These are phyloP conservation scores for Beauveria bassiana DNA, from an alignment of 2,329 filamentous ascomycete species.

Conservation along the genomic window DNA sequence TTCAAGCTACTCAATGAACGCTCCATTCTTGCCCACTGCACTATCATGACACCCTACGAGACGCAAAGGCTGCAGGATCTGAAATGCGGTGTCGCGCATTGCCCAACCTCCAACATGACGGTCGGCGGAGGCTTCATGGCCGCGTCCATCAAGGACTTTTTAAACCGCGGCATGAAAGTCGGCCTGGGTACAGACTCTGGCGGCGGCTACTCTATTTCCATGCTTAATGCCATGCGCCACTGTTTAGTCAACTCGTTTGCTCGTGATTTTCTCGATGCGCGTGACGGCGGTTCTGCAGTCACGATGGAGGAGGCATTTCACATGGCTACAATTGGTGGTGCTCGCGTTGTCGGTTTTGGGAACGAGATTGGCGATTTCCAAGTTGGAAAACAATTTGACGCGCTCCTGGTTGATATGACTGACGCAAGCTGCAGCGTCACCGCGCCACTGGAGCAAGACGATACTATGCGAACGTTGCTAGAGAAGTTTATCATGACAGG, in stretches of 20 bases:
- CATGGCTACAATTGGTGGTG: slow-evolving; percentile 54
- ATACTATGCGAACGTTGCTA: slow-evolving; percentile 39
- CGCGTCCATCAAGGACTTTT: slow-evolving; percentile 50
- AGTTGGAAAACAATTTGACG: slow-evolving; percentile 56
- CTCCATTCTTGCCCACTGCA: slow-evolving; percentile 60
- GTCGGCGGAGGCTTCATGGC: slow-evolving; percentile 55
- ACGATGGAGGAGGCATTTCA: slow-evolving; percentile 48
- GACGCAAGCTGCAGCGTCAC: slow-evolving; percentile 32
- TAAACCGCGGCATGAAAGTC: slow-evolving; percentile 53
- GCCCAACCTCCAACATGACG: slow-evolving; percentile 57
- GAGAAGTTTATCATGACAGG: slow-evolving; percentile 61
- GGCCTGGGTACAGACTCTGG: slow-evolving; percentile 59
- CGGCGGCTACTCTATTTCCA: slow-evolving; percentile 53
- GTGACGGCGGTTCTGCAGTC: slow-evolving; percentile 34
- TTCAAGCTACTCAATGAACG: slow-evolving; percentile 46
- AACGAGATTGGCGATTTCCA: slow-evolving; percentile 48
- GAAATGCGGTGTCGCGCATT: slow-evolving; percentile 54
- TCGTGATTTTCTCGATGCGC: slow-evolving; percentile 32
- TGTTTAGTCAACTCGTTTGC: slow-evolving; percentile 49
- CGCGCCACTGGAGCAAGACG: slow-evolving; percentile 44
- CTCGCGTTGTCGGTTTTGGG: slow-evolving; percentile 47
- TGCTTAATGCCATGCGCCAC: slow-evolving; percentile 51
- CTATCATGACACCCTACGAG: slow-evolving; percentile 51
- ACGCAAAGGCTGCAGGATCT: slow-evolving; percentile 36
- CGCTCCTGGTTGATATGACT: slow-evolving; percentile 38